Percentiles rank a stretch among this genome's conserved stretches.
These are phyloP conservation scores for Plasmodium gonderi DNA, from an alignment of 169 alveolate genomes.

Conservation along the genomic window DNA sequence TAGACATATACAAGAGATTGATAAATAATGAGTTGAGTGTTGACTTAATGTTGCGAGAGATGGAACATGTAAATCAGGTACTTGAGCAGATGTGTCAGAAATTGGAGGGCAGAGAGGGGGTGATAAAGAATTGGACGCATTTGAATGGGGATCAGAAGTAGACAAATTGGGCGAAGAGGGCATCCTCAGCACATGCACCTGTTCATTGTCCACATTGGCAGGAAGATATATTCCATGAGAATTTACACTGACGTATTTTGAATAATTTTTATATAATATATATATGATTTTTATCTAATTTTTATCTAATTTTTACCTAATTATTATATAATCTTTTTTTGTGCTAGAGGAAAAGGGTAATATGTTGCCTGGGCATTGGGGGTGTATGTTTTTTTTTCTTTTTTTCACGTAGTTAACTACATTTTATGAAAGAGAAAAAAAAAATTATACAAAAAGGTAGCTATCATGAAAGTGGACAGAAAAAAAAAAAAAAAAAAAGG, in stretches of 20 bases:
- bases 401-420: background rate
- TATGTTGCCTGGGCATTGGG: too few species aligned
- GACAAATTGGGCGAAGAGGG: background rate
- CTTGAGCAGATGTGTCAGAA: background rate
- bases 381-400: background rate
- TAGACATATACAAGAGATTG: constrained; percentile 16
- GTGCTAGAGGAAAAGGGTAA: too few species aligned
- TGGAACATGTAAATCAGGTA: background rate
- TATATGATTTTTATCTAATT: too few species aligned
- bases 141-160: background rate
- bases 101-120: background rate
- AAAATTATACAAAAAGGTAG: background rate
- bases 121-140: too few species aligned
- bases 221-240: too few species aligned
- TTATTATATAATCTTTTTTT: too few species aligned
- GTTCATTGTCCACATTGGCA: too few species aligned
- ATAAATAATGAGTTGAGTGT: constrained; percentile 9
- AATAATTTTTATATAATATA: too few species aligned
- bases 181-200: too few species aligned
- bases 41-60: constrained; percentile 22
- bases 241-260: too few species aligned
- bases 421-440: background rate
- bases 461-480: background rate
- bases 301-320: too few species aligned
- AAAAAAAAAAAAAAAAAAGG: background rate